Base-by-base conservation (phyloP, 1,284 basidiomycete species). In the Sutorius eximius region DNA sequence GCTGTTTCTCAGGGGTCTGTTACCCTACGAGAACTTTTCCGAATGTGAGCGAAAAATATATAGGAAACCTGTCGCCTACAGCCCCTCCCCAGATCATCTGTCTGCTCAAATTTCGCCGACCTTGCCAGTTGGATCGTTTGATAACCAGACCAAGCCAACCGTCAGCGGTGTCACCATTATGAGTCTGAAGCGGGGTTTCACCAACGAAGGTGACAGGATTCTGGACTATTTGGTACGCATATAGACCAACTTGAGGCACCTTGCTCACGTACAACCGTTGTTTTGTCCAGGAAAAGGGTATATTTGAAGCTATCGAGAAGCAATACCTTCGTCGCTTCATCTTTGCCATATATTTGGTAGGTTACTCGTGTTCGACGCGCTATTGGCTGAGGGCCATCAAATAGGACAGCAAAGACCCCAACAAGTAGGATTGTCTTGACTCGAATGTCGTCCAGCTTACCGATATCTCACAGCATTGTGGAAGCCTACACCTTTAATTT, bases 401-500 rank as follows among this genome's bases (percentile, higher is more conserved):
- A 61, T 53, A 91, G 89, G 89, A 91, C 62, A 82, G 75, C 58
- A 81, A 87, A 60, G 87, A 91, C 70, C 89, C 89, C 2, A 89
- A 82, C 66, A 91, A 91, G 89, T 91, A 68, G 53, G 69, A 45
- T 2, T 20, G 4, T 46, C 20, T 45, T 56, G 48, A 59, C 54
- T 59, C 15, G 24, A 47, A 66, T 67, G 63, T 71, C 34, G 38
- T 48, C 43, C 29, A 42, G n/a, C 52, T 58, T 47, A 59, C 45
- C 15, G 8, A 50, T 47, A n/a, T 55, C 33, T 51, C n/a, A 11
- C 55, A 91, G 89, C 70, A 86, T 91, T 52, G 77, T 91, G 27
- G 89, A 91, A 66, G 85, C 89, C 32, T 91, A 91, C 63, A 90
- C 88, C 0, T 91, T 91, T 73, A 87, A 89, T 63, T 89, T 91